phyloP scores from a whole-genome alignment of 2,329 filamentous ascomycete species.

The Nannizziopsis arthrosporioides region DNA sequence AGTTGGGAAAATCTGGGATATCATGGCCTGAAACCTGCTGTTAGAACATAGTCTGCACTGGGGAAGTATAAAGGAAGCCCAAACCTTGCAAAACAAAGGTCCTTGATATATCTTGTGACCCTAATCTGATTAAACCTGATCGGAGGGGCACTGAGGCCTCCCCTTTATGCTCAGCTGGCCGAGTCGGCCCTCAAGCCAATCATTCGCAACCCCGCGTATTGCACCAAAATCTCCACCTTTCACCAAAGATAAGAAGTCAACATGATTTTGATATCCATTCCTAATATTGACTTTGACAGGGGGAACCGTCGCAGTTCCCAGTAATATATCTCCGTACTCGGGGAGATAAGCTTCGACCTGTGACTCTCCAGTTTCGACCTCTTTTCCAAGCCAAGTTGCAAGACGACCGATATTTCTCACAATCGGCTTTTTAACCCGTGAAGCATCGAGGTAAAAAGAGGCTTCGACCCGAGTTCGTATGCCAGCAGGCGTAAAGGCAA shows the following conservation, averaged over 20 bases:
- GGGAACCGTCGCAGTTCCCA: conserved; percentile 68
- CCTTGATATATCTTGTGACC: conserved; percentile 63
- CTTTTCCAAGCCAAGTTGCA: conserved; percentile 66
- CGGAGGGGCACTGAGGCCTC: conserved; percentile 62
- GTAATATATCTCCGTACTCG: conserved; percentile 63
- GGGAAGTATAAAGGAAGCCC: conserved; percentile 43
- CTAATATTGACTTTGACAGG: conserved; percentile 63
- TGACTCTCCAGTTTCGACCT: conserved; percentile 62
- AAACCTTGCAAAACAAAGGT: conserved; percentile 72
- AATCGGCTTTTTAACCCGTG: conserved; percentile 57
- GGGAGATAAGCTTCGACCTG: conserved; percentile 68
- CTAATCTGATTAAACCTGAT: conserved; percentile 67
- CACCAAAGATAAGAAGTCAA: conserved; percentile 71
- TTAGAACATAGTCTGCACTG: conserved; percentile 16
- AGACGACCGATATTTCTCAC: conserved; percentile 65
- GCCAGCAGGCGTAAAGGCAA: conserved; percentile 68
- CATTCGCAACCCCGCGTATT: conserved; percentile 68
- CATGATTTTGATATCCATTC: conserved; percentile 61
- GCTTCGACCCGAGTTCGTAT: conserved; percentile 70
- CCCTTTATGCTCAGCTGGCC: conserved; percentile 57
- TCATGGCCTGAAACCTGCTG: conserved; percentile 37
- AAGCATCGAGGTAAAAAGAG: conserved; percentile 68
- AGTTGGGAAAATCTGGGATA: conserved; percentile 65
- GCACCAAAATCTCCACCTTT: conserved; percentile 63
- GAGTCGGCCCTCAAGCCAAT: conserved; percentile 74